Evolutionary conservation across 306 rosid genomes (phyloP), one percentile per base, ranked within the genome.

Genomic region (Medicago ruthenica): DNA sequence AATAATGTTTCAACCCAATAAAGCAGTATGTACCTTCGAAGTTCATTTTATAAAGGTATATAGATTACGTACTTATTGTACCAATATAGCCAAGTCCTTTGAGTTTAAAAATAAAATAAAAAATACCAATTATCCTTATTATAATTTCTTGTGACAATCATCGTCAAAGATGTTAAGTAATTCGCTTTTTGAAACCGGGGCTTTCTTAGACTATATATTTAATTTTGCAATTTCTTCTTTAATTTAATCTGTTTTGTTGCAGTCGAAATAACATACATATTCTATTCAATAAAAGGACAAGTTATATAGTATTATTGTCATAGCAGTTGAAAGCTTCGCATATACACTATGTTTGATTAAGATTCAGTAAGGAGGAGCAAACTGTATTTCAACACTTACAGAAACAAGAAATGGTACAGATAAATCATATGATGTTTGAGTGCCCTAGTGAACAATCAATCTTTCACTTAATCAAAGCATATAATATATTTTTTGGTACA

Each of bases 261-360:
- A 68, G 82, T 66, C 75, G 62, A 10, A 63, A 76, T 59, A 57
- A 70, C 36, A 70, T 39, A 18, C 57, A 22, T 22, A 45, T 47
- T 72, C 13, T 44, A 48, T 73, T 36, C 47, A 60, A 57, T 79
- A n/a, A 42, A 61, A 31, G 55, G 17, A 41, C 76, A 82, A 81
- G 79, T 75, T 48, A 81, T 65, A 67, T 44, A n/a, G 63, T 55
- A 70, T 44, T 60, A 61, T 68, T 55, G 64, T 57, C 57, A 73
- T 42, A 10, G 75, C 37, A 81, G 81, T 78, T 78, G 83, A 81
- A 84, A 78, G 74, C 88, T 85, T 85, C 74, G 31, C 68, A 75
- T 24, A 47, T 39, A 47, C 53, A 81, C 80, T 66, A 67, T 61
- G 42, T 70, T 31, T 58, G 50, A 21, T 67, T 8, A n/a, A 44